A percentile compares a stretch with the other conserved stretches of the same genome.
Conservation (phyloP, 371 early-diverging fungal species). For the Parasitella parasitica region DNA sequence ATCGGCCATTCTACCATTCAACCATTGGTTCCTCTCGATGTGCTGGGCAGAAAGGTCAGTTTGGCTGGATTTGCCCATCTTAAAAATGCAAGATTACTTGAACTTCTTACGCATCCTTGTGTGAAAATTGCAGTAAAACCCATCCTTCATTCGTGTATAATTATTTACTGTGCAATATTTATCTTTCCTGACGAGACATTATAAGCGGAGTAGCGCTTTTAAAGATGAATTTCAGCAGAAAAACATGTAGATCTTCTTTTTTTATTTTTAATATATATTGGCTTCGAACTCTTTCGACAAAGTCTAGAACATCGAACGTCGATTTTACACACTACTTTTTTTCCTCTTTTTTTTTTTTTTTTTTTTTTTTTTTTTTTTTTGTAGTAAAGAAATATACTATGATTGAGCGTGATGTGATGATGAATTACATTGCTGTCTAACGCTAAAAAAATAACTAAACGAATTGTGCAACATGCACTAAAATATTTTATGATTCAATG, state of each 20-base stretch:
- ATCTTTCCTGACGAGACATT: background rate
- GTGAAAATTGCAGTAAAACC: background rate
- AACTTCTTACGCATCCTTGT: background rate
- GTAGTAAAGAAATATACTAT: background rate
- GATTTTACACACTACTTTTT: background rate
- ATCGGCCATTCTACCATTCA: conserved; percentile 27
- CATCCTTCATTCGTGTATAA: background rate
- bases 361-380: background rate
- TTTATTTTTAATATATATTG: background rate
- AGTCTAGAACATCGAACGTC: background rate
- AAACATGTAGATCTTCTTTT: background rate
- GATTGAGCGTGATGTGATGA: background rate
- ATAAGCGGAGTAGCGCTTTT: background rate
- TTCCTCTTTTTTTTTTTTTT: background rate
- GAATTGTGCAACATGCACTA: background rate
- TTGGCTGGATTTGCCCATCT: background rate
- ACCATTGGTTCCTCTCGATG: conserved; percentile 24
- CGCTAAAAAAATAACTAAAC: background rate
- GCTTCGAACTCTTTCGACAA: background rate
- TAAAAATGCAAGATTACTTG: background rate
- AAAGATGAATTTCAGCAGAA: background rate
- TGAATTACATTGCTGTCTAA: background rate
- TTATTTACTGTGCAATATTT: background rate
- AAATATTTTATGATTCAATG: background rate
- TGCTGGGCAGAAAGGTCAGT: background rate